Evolutionary conservation across 768 basidiomycete species (phyloP), one percentile per base, ranked within the genome.

Genomic region (Dioszegia hungarica): DNA sequence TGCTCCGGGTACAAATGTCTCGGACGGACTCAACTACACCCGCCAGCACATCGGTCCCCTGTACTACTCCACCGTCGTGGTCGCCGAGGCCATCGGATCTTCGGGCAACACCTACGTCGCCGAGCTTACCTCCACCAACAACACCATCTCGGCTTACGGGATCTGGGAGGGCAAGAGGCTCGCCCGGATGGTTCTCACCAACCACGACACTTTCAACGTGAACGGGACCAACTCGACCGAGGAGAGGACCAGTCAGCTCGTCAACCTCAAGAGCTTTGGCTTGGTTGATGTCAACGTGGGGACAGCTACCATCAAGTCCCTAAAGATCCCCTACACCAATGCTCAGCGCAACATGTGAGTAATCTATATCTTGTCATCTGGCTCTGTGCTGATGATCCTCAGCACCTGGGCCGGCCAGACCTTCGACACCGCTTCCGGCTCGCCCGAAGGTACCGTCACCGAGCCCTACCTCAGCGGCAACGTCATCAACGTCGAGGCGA

Each of bases 81-180:
- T 54, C 37, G 55, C 59, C 57, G 61, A 62, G 33, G 56, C 58
- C 14, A 62, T 65, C 38, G 62, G 62, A 2, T 46, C 57, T 19
- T 31, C 36, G 17, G 61, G 53, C 17, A 39, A 43, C 29, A 34
- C 37, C 15, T 56, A 44, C 31, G 54, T 63, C 20, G 57, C 52
- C 4, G 61, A 63, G 46, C 15, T 63, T 15, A 41, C 45, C 27
- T 54, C 57, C 9, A 54, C 52, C 38, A 47, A 46, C 17, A 22
- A 25, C 5, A 54, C 40, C 19, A 31, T 63, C 12, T 44, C 57
- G 27, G 58, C 45, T 12, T 63, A 63, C 52, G 61, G 53, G 2
- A 56, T 59, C 24, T 63, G 52, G 55, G 55, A 51, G 45, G 36
- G 36, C n/a, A 25, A 36, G 33, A 37, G 47, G 15, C 47, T 63